Conservation (phyloP, 345 rosid species). For the Salix brachista region DNA sequence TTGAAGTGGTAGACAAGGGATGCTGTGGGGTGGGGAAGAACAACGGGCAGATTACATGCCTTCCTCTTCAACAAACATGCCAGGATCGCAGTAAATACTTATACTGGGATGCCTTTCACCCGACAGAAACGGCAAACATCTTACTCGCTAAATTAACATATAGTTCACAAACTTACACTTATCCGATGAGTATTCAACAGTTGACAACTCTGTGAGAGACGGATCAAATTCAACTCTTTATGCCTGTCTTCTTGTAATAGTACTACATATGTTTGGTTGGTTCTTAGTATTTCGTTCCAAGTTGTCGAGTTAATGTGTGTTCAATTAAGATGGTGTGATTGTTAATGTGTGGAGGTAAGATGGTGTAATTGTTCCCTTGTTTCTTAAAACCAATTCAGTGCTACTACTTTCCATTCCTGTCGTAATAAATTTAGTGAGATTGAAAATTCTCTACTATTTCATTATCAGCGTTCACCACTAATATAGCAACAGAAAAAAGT, state of each 20-base stretch:
- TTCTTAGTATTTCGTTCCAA: background rate
- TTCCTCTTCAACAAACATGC: conserved; percentile 71
- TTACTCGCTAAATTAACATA: conserved; percentile 54
- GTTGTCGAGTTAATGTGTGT: background rate
- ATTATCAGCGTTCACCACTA: background rate
- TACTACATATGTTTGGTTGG: background rate
- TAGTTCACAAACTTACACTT: conserved; percentile 43
- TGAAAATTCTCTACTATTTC: background rate
- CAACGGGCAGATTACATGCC: conserved; percentile 88
- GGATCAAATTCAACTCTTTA: background rate
- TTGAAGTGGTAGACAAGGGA: conserved; percentile 78
- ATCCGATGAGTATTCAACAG: conserved; percentile 73
- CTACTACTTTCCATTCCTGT: background rate
- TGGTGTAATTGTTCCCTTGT: background rate
- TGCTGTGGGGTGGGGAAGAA: conserved; percentile 94
- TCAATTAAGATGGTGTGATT: no score
- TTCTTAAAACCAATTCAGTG: background rate
- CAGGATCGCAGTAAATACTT: conserved; percentile 59
- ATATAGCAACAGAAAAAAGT: background rate
- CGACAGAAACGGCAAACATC: conserved; percentile 67
- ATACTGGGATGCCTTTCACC: conserved; percentile 96
- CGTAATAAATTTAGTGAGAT: background rate
- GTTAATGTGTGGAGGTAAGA: no score
- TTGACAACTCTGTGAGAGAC: conserved; percentile 42
- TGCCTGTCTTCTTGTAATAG: background rate